phyloP scores from a whole-genome alignment of 257 asterid species.

The Cynanchum wilfordii region DNA sequence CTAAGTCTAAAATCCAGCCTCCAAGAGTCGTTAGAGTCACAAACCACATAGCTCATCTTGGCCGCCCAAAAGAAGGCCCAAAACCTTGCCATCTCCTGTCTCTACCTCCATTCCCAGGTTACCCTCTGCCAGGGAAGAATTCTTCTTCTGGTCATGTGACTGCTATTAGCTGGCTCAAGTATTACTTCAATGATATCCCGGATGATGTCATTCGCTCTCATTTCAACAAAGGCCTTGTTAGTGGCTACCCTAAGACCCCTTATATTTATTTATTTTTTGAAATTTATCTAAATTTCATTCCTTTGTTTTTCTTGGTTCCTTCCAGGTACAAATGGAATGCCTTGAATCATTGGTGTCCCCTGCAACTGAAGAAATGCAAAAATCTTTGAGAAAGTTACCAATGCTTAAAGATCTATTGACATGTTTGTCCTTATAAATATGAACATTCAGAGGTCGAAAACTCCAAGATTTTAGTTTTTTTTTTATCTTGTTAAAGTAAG shows the following conservation, averaged over 20 bases:
- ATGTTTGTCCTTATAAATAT: background rate
- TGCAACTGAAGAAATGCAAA: constrained; percentile 23
- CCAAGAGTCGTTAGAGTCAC: constrained; percentile 65
- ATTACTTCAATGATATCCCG: constrained; percentile 68
- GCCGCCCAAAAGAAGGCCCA: constrained; percentile 55
- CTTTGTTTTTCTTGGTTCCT: background rate
- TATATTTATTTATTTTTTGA: background rate
- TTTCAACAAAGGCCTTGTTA: constrained; percentile 76
- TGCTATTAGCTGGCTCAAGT: constrained; percentile 92
- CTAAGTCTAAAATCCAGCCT: constrained; percentile 35
- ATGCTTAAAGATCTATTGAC: constrained; percentile 6
- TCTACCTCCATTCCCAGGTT: constrained; percentile 86
- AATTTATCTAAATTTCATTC: background rate
- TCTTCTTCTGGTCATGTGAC: constrained; percentile 47
- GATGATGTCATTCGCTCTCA: constrained; percentile 59
- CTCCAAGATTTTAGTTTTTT: background rate
- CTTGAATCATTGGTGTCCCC: constrained; percentile 24
- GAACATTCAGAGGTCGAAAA: background rate
- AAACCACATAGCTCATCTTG: constrained; percentile 64
- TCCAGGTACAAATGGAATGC: constrained; percentile 62
- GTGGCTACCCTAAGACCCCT: constrained; percentile 16
- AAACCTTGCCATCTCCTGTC: constrained; percentile 75
- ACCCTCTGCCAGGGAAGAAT: constrained; percentile 68
- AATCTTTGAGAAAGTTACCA: constrained; percentile 53
- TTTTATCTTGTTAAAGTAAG: background rate